A percentile compares a stretch with the other conserved stretches of the same genome.
Evolutionary conservation across 345 rosid species (phyloP).

Genomic region (Cochlearia excelsa): DNA sequence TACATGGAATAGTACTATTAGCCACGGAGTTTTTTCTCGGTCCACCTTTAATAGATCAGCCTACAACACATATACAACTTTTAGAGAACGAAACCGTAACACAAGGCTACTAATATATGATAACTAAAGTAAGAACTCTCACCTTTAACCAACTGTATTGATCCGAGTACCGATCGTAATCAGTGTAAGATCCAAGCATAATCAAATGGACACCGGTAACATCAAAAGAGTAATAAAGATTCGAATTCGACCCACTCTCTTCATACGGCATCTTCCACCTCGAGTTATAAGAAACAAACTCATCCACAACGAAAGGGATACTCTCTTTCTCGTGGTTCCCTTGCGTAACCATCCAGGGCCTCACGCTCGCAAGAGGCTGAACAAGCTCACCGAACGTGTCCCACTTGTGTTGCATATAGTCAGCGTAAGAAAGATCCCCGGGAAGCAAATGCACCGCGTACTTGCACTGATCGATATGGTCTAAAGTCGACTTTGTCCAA

Average conservation of each 20-base stretch:
- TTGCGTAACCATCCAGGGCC: slow-evolving; percentile 98
- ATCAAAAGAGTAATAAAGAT: slow-evolving; percentile 91
- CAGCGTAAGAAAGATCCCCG: slow-evolving; percentile 95
- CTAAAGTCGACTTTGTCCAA: slow-evolving; percentile 92
- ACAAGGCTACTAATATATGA: slow-evolving; percentile 3
- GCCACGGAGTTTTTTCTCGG: slow-evolving; percentile 82
- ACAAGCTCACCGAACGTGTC: slow-evolving; percentile 88
- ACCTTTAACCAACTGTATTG: slow-evolving; percentile 91
- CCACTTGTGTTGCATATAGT: slow-evolving; percentile 80
- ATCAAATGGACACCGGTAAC: slow-evolving; percentile 77
- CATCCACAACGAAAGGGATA: slow-evolving; percentile 64
- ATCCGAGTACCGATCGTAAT: slow-evolving; percentile 59
- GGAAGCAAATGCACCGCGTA: slow-evolving; percentile 85
- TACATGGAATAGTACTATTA: slow-evolving; percentile 71
- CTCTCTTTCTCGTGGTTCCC: slow-evolving; percentile 89
- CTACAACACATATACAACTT: slow-evolving; percentile 36
- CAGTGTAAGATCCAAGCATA: slow-evolving; percentile 89
- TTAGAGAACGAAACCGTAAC: background rate
- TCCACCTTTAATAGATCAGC: slow-evolving; percentile 80
- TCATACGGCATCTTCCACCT: slow-evolving; percentile 95
- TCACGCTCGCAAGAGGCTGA: slow-evolving; percentile 87
- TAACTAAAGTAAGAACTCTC: background rate
- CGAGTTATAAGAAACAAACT: slow-evolving; percentile 68
- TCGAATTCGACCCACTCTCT: slow-evolving; percentile 87
- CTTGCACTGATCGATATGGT: slow-evolving; percentile 69